phyloP scores from a whole-genome alignment of 345 rosid species.

The Eucalyptus tenuipes region DNA sequence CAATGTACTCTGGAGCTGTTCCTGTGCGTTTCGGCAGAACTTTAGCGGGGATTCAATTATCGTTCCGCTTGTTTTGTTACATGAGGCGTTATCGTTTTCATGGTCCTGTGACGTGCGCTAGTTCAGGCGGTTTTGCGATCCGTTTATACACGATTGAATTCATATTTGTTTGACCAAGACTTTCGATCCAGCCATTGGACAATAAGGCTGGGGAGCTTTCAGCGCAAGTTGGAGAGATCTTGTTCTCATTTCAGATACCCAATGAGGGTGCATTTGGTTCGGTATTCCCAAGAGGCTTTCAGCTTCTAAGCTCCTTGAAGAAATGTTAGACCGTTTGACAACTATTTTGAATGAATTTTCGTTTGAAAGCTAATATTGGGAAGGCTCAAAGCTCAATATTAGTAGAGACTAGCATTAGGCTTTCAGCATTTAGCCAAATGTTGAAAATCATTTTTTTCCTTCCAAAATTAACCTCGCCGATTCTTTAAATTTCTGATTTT shows the following conservation, averaged over 20 bases:
- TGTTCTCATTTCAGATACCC: background rate
- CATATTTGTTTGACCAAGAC: background rate
- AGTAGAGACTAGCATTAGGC: accelerated
- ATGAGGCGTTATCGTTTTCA: background rate
- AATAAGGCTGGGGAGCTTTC: background rate
- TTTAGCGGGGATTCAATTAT: background rate
- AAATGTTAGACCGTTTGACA: too few relatives aligned
- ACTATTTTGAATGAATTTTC: too few relatives aligned
- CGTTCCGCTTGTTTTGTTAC: background rate
- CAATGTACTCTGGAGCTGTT: background rate
- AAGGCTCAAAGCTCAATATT: too few relatives aligned
- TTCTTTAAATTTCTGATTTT: too few relatives aligned
- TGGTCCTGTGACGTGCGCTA: background rate
- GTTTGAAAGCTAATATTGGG: too few relatives aligned
- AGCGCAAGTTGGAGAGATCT: background rate
- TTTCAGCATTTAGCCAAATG: accelerated
- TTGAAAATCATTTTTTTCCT: too few relatives aligned
- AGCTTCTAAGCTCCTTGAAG: too few relatives aligned
- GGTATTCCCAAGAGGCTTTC: accelerated
- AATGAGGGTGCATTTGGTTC: too few relatives aligned
- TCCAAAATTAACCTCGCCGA: too few relatives aligned
- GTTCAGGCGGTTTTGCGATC: background rate
- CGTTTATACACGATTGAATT: background rate
- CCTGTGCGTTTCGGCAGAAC: background rate
- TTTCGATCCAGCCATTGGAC: background rate